These are phyloP conservation scores for Bothriochloa decipiens DNA, from an alignment of 176 grass and related monocot species.

Conservation along the genomic window DNA sequence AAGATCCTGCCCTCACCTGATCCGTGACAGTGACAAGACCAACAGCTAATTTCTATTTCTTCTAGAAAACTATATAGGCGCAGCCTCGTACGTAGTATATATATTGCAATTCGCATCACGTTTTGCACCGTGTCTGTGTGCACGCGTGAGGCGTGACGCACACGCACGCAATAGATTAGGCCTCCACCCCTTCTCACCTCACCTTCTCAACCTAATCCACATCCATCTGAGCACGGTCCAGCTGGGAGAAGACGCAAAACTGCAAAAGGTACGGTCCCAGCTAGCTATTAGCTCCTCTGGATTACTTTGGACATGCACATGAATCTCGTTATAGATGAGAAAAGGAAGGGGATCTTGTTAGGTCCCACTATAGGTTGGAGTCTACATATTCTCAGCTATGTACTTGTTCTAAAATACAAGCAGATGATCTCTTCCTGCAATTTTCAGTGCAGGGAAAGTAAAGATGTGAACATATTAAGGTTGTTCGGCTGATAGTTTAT, in stretches of 20 bases:
- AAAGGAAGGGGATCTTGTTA: neutral
- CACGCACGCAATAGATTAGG: neutral
- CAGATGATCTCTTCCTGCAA: no score
- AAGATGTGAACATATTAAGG: no score
- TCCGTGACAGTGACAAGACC: neutral
- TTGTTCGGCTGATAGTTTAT: no score
- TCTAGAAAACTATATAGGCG: no score
- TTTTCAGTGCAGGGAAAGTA: no score
- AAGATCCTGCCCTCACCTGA: neutral
- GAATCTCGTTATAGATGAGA: neutral
- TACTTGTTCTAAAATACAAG: no score
- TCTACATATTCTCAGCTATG: no score
- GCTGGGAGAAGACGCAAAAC: no score
- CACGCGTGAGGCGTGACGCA: neutral
- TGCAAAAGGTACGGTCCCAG: no score
- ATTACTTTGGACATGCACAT: no score
- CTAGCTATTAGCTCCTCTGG: no score
- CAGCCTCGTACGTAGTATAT: no score
- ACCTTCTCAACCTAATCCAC: neutral
- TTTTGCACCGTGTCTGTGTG: neutral
- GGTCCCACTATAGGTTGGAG: neutral
- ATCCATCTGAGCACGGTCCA: neutral
- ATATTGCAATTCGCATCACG: neutral
- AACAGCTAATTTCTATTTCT: neutral
- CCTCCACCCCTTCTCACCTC: neutral